A percentile compares a stretch with the other conserved stretches of the same genome.
Evolutionary conservation across 2,329 filamentous ascomycete genomes (phyloP).

Genomic region (Dothideomycetes sp.): DNA sequence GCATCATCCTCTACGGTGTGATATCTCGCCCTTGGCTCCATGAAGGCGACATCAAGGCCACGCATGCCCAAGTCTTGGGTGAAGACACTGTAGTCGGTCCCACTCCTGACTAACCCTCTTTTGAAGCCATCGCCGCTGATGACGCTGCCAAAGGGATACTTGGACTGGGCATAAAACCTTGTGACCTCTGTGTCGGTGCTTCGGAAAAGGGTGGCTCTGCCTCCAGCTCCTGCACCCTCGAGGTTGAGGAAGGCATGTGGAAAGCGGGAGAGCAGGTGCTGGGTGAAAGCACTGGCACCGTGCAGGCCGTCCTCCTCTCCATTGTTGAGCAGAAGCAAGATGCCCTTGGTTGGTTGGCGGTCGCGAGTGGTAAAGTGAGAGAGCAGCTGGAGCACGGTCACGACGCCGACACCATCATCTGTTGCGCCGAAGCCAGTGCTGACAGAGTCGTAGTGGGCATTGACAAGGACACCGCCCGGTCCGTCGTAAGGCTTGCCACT

Average conservation of each 20-base stretch:
- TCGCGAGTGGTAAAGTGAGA: constrained; percentile 66
- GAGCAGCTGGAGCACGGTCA: constrained; percentile 76
- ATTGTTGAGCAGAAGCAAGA: constrained; percentile 85
- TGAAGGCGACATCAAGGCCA: constrained; percentile 87
- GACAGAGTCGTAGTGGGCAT: constrained; percentile 91
- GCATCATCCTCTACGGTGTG: constrained; percentile 85
- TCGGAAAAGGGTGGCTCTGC: constrained; percentile 76
- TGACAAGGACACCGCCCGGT: constrained; percentile 70
- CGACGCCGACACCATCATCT: constrained; percentile 82
- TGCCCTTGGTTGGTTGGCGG: constrained; percentile 64
- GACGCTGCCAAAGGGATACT: constrained; percentile 74
- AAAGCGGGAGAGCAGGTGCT: constrained; percentile 69
- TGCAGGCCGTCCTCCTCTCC: constrained; percentile 90
- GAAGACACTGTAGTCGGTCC: constrained; percentile 85
- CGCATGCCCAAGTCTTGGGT: constrained; percentile 66
- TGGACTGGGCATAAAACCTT: constrained; percentile 58
- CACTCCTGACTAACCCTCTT: constrained; percentile 64
- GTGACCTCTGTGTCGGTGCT: constrained; percentile 81
- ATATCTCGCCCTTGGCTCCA: constrained; percentile 73
- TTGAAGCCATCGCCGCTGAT: constrained; percentile 78
- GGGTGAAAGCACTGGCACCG: constrained; percentile 73
- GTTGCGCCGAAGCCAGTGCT: constrained; percentile 88
- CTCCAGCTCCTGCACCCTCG: constrained; percentile 87
- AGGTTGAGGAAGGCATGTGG: constrained; percentile 86
- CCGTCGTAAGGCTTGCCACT: constrained; percentile 27